Evolutionary conservation across 228 moss, liverwort and hornwort species (phyloP).

Genomic region (Sphagnum magellanicum): DNA sequence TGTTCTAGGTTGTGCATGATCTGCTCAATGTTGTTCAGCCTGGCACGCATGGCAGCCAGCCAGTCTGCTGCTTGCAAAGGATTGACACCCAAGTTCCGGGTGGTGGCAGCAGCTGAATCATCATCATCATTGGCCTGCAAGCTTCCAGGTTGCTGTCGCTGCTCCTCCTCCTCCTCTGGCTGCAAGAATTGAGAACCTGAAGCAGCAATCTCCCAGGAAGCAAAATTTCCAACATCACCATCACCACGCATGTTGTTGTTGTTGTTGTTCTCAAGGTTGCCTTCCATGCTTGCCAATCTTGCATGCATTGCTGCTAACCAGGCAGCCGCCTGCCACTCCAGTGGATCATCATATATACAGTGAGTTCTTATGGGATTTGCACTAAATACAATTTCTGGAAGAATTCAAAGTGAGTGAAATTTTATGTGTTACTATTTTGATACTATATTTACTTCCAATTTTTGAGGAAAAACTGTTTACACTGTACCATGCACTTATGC

Average conservation of each 20-base stretch:
- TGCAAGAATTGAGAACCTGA: slow-evolving; percentile 6
- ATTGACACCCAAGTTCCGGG: slow-evolving; percentile 42
- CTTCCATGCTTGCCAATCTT: slow-evolving; percentile 35
- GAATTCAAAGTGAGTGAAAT: too few species aligned
- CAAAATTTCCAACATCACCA: slow-evolving; percentile 7
- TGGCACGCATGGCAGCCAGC: slow-evolving; percentile 61
- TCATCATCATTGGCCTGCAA: slow-evolving; percentile 9
- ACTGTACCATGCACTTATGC: too few species aligned
- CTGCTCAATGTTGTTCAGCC: slow-evolving; percentile 68
- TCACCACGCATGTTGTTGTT: neutral
- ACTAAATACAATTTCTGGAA: too few species aligned
- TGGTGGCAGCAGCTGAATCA: slow-evolving; percentile 33
- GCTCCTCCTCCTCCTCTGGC: slow-evolving; percentile 12
- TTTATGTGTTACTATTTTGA: too few species aligned
- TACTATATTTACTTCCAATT: too few species aligned
- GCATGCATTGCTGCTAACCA: slow-evolving; percentile 75
- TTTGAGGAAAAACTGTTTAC: too few species aligned
- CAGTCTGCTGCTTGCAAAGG: slow-evolving; percentile 71
- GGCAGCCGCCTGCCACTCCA: slow-evolving; percentile 30
- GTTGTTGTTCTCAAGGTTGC: slow-evolving; percentile 22
- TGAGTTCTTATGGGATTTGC: too few species aligned
- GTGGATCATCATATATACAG: too few species aligned
- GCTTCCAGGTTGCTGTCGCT: slow-evolving; percentile 8
- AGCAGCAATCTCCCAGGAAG: slow-evolving; percentile 9
- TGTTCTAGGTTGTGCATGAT: slow-evolving; percentile 59